Percentiles rank a stretch among this genome's conserved stretches.
These are phyloP conservation scores for Rhodotorula sp. DNA, from an alignment of 1,284 basidiomycete genomes.

Conservation along the genomic window DNA sequence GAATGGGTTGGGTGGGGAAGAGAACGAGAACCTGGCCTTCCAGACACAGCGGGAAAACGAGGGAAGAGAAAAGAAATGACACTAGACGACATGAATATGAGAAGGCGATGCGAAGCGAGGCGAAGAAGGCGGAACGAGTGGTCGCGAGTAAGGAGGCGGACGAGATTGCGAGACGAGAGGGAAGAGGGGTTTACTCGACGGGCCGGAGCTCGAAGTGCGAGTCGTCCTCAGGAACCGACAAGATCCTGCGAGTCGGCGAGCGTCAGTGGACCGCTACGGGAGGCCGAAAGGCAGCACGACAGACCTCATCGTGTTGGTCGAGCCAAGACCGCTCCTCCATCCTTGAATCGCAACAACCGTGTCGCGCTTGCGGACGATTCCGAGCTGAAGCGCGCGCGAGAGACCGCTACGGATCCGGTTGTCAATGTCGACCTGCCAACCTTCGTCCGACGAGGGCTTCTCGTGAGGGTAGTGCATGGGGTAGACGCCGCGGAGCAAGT, in stretches of 20 bases:
- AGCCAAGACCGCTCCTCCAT: conserved; percentile 96
- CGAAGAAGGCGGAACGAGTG: neutral
- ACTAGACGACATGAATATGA: neutral
- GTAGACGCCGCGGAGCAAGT: conserved; percentile 95
- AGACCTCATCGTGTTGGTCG: conserved; percentile 55
- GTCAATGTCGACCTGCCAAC: conserved; percentile 98
- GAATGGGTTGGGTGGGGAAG: neutral
- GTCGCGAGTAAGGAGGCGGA: neutral
- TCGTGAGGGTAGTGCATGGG: conserved; percentile 64
- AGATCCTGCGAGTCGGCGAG: conserved; percentile 15
- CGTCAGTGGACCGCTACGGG: neutral
- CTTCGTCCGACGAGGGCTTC: conserved; percentile 65
- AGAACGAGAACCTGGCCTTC: neutral
- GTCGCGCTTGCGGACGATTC: conserved; percentile 83
- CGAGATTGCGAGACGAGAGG: neutral
- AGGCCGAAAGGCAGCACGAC: neutral
- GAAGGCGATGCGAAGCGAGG: neutral
- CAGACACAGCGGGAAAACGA: neutral
- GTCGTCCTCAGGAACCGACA: conserved; percentile 33
- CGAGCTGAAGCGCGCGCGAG: conserved; percentile 77
- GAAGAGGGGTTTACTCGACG: conserved; percentile 9
- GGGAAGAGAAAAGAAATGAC: neutral
- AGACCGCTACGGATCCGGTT: conserved; percentile 91
- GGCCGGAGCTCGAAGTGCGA: conserved; percentile 25
- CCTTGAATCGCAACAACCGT: conserved; percentile 95